These are phyloP conservation scores for Penicillium antarcticum DNA, from an alignment of 495 filamentous ascomycete genomes.

Conservation along the genomic window DNA sequence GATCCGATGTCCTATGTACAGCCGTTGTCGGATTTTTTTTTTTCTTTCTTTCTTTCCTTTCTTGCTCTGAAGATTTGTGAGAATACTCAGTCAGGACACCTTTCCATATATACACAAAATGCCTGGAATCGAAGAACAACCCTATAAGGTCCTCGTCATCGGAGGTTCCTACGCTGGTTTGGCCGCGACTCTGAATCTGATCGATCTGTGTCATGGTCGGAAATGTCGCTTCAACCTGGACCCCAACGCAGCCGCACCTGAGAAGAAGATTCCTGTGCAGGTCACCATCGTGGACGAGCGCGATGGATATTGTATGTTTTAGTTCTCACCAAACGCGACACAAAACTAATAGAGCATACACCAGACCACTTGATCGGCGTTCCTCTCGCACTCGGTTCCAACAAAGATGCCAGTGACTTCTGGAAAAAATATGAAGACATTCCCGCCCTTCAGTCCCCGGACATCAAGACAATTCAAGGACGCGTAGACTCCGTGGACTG, in stretches of 20 bases:
- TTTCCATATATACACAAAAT: background rate
- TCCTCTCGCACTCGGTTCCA: background rate
- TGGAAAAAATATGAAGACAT: slow-evolving; percentile 5
- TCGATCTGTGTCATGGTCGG: slow-evolving; percentile 48
- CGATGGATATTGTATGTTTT: slow-evolving; percentile 56
- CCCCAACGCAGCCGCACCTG: slow-evolving; percentile 3
- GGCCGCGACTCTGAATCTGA: slow-evolving; percentile 50
- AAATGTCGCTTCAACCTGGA: slow-evolving; percentile 7
- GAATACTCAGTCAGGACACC: too few species aligned
- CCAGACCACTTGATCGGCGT: slow-evolving; percentile 47
- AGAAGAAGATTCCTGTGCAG: slow-evolving; percentile 35
- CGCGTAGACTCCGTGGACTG: background rate
- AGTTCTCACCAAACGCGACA: background rate
- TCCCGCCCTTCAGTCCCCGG: background rate
- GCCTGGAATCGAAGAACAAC: slow-evolving; percentile 1
- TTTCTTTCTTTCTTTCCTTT: background rate
- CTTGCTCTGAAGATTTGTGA: background rate
- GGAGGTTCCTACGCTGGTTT: slow-evolving; percentile 61
- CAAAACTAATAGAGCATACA: background rate
- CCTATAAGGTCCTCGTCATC: slow-evolving; percentile 25
- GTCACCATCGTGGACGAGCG: slow-evolving; percentile 60
- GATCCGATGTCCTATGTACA: too few species aligned
- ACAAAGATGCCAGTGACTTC: slow-evolving; percentile 14
- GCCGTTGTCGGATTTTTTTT: background rate
- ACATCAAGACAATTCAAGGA: background rate